Evolutionary conservation across 2,329 filamentous ascomycete species (phyloP), one percentile per base, ranked within the genome.

Genomic region (Beauveria varroae): DNA sequence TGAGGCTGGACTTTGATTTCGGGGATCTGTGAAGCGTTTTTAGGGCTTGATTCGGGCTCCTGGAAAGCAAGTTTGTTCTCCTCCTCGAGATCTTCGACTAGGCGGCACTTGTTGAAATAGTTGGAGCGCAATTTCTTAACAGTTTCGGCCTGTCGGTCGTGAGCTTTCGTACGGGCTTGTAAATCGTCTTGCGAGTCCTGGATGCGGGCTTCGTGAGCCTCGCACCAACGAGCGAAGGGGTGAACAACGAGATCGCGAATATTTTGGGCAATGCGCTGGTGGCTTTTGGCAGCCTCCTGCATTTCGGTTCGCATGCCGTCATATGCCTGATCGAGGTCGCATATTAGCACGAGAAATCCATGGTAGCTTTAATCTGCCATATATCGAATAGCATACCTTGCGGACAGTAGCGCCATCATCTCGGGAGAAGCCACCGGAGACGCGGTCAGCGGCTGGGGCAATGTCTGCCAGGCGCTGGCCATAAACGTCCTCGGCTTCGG

Each of bases 21-120:
- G 50, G 90, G 90, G 46, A 91, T 89, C 41, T 75, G 74, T 60
- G 84, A 81, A 63, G 68, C 69, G 47, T 79, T 72, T 72, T 86
- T 80, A 3, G 89, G 88, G 73, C 89, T 92, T 40, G 74, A 79
- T 68, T 88, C 84, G 2, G 92, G 91, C 66, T 93, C 91, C 74
- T 96, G 92, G 76, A 99, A 99, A 44, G 93, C 95, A 60, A 99
- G 83, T 76, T 99, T 98, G 74, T 97, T 96, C 79, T 99, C 96
- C 76, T 99, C 95, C 73, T 99, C 95, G 63, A 98, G 78, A 72
- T 99, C 95, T 73, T 99, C 96, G 7, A 98, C 89, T 64, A 97
- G 80, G 55, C 96, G 88, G 73, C 95, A 99, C 77, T 98, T 99
- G 81, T 98, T 99, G 83, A 98, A 98, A 77, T 99, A 99, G 68